Evolutionary conservation across 1,284 basidiomycete species (phyloP).

Genomic region (Rhodofomes roseus): DNA sequence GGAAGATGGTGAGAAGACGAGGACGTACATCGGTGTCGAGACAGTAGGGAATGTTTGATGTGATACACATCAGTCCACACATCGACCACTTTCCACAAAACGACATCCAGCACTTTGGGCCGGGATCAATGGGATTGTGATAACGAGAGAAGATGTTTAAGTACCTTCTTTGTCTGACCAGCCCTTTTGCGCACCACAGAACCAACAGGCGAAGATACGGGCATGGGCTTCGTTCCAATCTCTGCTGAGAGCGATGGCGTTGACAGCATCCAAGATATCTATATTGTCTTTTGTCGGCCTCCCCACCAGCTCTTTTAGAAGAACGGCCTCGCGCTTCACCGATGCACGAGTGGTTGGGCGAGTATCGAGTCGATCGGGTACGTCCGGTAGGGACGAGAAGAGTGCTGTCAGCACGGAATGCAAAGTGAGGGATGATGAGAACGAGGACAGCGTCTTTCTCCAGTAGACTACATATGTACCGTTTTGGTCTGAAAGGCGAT

Average conservation of each 20-base stretch:
- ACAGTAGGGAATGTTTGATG: conserved; percentile 69
- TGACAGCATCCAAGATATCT: conserved; percentile 51
- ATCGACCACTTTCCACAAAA: conserved; percentile 49
- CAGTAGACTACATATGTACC: conserved; percentile 46
- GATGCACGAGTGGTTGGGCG: conserved; percentile 34
- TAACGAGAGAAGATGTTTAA: conserved; percentile 3
- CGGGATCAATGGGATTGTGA: not conserved
- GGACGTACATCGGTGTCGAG: conserved; percentile 61
- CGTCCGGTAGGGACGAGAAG: conserved; percentile 40
- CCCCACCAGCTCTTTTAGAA: conserved; percentile 52
- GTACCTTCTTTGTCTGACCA: conserved; percentile 37
- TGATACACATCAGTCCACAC: conserved; percentile 66
- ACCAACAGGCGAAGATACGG: conserved; percentile 66
- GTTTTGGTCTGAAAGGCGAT: conserved; percentile 28
- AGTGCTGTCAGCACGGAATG: conserved; percentile 59
- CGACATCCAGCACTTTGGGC: conserved; percentile 40
- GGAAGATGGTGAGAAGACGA: not conserved
- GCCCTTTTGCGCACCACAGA: conserved; percentile 34
- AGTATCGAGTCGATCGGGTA: conserved; percentile 29
- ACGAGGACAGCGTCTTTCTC: conserved; percentile 40
- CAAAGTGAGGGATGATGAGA: conserved; percentile 51
- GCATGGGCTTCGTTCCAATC: conserved; percentile 58
- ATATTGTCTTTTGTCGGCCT: conserved; percentile 34
- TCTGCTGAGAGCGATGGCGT: conserved; percentile 47
- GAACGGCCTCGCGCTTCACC: conserved; percentile 47